Evolutionary conservation across 495 filamentous ascomycete species (phyloP).

Genomic region (Aspergillus sparsus): DNA sequence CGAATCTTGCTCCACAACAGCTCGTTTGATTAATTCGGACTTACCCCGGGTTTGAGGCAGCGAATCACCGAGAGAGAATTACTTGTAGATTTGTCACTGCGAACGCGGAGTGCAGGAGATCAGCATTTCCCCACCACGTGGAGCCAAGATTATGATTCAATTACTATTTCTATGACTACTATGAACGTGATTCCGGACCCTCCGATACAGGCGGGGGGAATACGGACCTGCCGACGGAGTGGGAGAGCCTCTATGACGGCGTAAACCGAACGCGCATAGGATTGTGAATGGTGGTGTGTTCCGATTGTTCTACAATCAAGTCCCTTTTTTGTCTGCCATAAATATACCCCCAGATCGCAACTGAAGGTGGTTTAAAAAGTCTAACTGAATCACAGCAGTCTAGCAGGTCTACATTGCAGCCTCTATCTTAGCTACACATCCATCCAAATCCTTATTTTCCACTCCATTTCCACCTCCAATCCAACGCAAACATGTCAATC

Average conservation of each 20-base stretch:
- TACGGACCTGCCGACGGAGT: background rate
- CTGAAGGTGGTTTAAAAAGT: background rate
- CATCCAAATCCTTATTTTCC: background rate
- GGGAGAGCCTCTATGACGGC: background rate
- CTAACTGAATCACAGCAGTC: background rate
- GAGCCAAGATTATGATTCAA: background rate
- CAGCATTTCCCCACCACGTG: background rate
- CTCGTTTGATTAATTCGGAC: no score
- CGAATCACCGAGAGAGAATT: background rate
- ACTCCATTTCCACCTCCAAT: background rate
- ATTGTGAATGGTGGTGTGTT: background rate
- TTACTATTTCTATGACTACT: background rate
- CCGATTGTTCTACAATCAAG: background rate
- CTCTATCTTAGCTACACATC: no score
- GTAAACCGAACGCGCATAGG: background rate
- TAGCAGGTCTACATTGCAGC: background rate
- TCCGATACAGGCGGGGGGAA: background rate
- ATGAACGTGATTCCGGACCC: background rate
- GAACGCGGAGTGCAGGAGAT: background rate
- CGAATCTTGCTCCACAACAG: no score
- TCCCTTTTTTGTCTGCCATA: background rate
- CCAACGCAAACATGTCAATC: background rate
- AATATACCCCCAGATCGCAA: background rate
- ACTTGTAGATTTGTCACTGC: background rate
- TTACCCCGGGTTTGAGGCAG: background rate